phyloP scores from a whole-genome alignment of 768 basidiomycete genomes.

The Pleurotus salmoneostramineus region DNA sequence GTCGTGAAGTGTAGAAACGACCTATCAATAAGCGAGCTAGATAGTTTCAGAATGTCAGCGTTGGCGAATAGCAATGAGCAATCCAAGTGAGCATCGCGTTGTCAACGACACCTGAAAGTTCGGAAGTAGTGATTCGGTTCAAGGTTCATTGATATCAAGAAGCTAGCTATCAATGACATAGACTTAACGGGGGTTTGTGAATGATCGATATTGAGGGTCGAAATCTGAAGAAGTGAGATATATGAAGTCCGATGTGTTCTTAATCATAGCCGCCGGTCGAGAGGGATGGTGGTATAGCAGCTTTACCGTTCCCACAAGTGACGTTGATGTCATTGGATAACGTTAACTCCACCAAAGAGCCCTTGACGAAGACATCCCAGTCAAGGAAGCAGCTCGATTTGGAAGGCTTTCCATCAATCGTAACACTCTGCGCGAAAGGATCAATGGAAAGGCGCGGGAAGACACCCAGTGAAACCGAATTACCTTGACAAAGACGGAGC shows the following conservation, averaged over 20 bases:
- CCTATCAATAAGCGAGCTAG: too few species aligned
- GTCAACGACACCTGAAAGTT: too few species aligned
- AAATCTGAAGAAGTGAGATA: too few species aligned
- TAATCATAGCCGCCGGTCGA: conserved; percentile 60
- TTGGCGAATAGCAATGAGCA: too few species aligned
- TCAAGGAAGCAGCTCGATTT: conserved; percentile 64
- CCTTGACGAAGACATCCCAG: conserved; percentile 57
- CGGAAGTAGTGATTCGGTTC: too few species aligned
- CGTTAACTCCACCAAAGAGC: conserved; percentile 50
- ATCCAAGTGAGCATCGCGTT: too few species aligned
- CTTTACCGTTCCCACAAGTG: conserved; percentile 41
- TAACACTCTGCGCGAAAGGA: conserved; percentile 38
- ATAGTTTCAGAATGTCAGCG: too few species aligned
- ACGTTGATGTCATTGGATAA: conserved; percentile 50
- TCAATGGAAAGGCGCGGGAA: not conserved
- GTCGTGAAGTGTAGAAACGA: too few species aligned
- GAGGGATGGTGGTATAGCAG: conserved; percentile 54
- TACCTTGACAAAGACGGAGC: conserved; percentile 56
- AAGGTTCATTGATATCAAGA: too few species aligned
- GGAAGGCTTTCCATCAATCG: conserved; percentile 52
- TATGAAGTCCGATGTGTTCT: conserved; percentile 1
- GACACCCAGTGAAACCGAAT: not conserved
- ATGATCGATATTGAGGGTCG: too few species aligned
- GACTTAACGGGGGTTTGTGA: too few species aligned
- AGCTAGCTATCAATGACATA: too few species aligned